A percentile compares a stretch with the other conserved stretches of the same genome.
Conservation (phyloP, 2,329 filamentous ascomycete genomes). For the Alternaria sp. region DNA sequence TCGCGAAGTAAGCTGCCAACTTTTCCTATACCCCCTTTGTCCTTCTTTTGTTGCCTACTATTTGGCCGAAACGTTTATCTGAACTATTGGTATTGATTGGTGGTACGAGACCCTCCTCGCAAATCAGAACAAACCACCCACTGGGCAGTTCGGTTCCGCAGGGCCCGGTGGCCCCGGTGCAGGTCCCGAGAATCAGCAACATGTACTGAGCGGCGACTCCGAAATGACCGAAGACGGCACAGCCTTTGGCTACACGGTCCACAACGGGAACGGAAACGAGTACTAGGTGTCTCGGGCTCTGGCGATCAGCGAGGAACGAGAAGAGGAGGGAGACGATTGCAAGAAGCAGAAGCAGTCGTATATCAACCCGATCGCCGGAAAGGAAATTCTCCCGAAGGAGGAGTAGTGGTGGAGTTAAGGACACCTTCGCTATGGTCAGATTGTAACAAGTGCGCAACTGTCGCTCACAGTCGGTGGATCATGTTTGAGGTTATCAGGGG, state of each 20-base stretch:
- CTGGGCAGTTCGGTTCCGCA: conserved; percentile 46
- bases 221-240: conserved; percentile 53
- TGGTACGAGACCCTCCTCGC: conserved; percentile 78
- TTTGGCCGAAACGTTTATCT: conserved; percentile 54
- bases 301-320: conserved; percentile 11
- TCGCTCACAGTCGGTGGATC: conserved; percentile 6
- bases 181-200: conserved; percentile 49
- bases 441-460: conserved; percentile 18
- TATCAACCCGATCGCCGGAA: conserved; percentile 29
- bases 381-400: neutral
- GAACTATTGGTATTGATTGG: conserved; percentile 60
- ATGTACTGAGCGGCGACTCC: conserved; percentile 53
- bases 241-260: conserved; percentile 50
- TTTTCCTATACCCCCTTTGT: conserved; percentile 31
- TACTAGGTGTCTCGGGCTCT: conserved; percentile 42
- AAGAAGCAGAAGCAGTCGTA: conserved; percentile 6
- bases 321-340: conserved; percentile 7
- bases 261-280: conserved; percentile 51
- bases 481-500: neutral
- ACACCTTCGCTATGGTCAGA: conserved; percentile 22
- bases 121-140: conserved; percentile 66
- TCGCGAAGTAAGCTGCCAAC: conserved; percentile 78
- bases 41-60: conserved; percentile 47
- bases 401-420: conserved; percentile 1
- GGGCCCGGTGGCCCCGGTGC: conserved; percentile 44